Evolutionary conservation across 176 grass and related monocot genomes (phyloP).

Genomic region (Carex parvula): DNA sequence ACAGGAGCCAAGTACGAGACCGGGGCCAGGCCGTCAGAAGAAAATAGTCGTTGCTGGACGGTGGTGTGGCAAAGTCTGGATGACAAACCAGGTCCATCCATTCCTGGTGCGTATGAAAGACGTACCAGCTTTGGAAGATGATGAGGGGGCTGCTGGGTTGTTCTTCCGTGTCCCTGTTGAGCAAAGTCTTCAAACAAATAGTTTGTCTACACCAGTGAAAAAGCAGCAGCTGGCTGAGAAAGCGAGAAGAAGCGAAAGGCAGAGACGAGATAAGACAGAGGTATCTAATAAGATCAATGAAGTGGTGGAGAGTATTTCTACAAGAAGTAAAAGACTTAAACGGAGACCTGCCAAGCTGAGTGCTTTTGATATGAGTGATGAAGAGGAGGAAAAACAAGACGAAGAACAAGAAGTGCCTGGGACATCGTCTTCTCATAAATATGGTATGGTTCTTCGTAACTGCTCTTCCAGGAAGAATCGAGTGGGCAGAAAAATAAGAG

Average conservation of each 20-base stretch:
- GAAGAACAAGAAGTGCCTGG: neutral
- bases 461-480: slow-evolving; percentile 23
- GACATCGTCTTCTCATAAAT: slow-evolving; percentile 24
- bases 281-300: neutral
- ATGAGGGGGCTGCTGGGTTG: slow-evolving; percentile 25
- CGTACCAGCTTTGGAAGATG: slow-evolving; percentile 30
- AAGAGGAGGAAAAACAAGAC: slow-evolving; percentile 5
- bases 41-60: slow-evolving; percentile 77
- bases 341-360: slow-evolving; percentile 17
- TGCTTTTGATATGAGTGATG: slow-evolving; percentile 21
- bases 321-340: slow-evolving; percentile 20
- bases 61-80: slow-evolving; percentile 98
- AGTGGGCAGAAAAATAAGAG: slow-evolving; percentile 1
- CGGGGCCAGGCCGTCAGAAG: slow-evolving; percentile 47
- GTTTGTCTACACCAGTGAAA: neutral
- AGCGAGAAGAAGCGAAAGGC: slow-evolving; percentile 2
- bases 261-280: neutral
- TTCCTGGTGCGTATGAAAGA: slow-evolving; percentile 51
- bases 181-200: neutral
- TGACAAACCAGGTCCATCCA: slow-evolving; percentile 95
- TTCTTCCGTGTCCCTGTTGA: slow-evolving; percentile 22
- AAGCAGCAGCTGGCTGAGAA: slow-evolving; percentile 8
- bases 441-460: slow-evolving; percentile 21
- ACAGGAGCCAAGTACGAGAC: slow-evolving; percentile 35
- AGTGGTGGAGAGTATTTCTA: slow-evolving; percentile 13